These are phyloP conservation scores for Amanita inopinata DNA, from an alignment of 768 basidiomycete species.

Conservation along the genomic window DNA sequence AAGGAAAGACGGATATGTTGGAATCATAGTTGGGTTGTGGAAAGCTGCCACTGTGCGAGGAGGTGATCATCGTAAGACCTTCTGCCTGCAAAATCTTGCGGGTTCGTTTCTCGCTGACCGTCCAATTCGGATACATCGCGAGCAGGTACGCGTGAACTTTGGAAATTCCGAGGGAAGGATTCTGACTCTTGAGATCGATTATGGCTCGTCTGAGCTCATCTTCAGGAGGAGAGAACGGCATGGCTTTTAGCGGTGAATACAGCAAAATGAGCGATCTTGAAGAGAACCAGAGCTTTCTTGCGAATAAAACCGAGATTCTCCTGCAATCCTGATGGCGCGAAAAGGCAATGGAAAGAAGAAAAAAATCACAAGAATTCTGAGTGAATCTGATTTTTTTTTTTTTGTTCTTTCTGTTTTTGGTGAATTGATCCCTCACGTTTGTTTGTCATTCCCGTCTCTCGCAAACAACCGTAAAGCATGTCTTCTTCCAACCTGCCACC, in stretches of 20 bases:
- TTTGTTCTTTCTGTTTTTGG: no score
- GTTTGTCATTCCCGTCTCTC: not conserved
- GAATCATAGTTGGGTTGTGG: slow-evolving; percentile 6
- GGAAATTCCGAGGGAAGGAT: slow-evolving; percentile 58
- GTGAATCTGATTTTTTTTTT: no score
- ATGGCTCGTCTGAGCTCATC: slow-evolving; percentile 51
- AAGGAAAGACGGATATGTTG: slow-evolving; percentile 33
- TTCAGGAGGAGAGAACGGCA: slow-evolving; percentile 42
- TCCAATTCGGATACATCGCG: slow-evolving; percentile 53
- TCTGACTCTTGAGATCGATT: slow-evolving; percentile 38
- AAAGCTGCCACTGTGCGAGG: slow-evolving; percentile 7
- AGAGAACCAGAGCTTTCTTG: slow-evolving; percentile 1
- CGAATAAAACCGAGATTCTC: no score
- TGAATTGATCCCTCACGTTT: no score
- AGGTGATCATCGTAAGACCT: slow-evolving; percentile 31
- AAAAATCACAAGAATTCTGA: no score
- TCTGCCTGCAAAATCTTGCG: slow-evolving; percentile 59
- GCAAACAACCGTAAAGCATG: slow-evolving; percentile 1
- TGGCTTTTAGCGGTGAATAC: not conserved
- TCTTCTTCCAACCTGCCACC: slow-evolving; percentile 19
- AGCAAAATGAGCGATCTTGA: no score
- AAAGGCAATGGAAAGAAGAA: no score
- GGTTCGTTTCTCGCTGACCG: slow-evolving; percentile 77
- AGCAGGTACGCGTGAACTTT: slow-evolving; percentile 64
- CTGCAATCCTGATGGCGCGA: no score